Evolutionary conservation across 2,329 filamentous ascomycete species (phyloP), one percentile per base, ranked within the genome.

Genomic region (Scedosporium aurantiacum): DNA sequence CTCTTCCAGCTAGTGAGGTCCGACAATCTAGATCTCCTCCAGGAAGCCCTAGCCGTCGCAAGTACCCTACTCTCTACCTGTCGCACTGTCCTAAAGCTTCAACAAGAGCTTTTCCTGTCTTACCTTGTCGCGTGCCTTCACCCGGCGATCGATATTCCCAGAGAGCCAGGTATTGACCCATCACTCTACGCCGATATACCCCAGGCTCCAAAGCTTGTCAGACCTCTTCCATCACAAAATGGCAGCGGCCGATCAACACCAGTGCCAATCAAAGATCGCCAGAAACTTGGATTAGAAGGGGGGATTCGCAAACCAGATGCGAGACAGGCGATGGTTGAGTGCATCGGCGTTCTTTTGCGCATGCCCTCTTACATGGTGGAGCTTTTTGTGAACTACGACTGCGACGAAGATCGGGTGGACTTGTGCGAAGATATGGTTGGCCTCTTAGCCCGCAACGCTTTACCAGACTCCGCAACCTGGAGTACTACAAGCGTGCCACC

Each of bases 401-500:
- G 93, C 69, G 92, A 97, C 69, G 86, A 91, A 60, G 90, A 99
- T 70, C 84, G 92, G 58, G 87, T 87, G 59, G 94, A 99, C 75
- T 77, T 99, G 4, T 99, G 94, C 69, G 90, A 96, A 76, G 95
- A 99, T 70, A 89, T 97, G 82, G 85, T 99, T 63, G 93, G 94
- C 0, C 81, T 99, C 40, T 78, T 99, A 16, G 93, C 94, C 21
- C 84, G 94, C 63, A 99, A 97, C 71, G 94, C 94, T 2, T 89
- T 99, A 65, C 95, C 94, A 0, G 94, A 99, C 72, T 96, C 94
- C 7, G 94, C 93, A 5, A 97, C 92, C 5, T 99, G 94, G 94
- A 99, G 95, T 72, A 99, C 94, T 10, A 97, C 93, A 4, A 99
- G 96, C 70, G 95, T 99, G 1, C 94, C 94, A 16, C 94, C 94